Evolutionary conservation across 2,329 filamentous ascomycete genomes (phyloP).

Genomic region (Colletotrichum sublineola): DNA sequence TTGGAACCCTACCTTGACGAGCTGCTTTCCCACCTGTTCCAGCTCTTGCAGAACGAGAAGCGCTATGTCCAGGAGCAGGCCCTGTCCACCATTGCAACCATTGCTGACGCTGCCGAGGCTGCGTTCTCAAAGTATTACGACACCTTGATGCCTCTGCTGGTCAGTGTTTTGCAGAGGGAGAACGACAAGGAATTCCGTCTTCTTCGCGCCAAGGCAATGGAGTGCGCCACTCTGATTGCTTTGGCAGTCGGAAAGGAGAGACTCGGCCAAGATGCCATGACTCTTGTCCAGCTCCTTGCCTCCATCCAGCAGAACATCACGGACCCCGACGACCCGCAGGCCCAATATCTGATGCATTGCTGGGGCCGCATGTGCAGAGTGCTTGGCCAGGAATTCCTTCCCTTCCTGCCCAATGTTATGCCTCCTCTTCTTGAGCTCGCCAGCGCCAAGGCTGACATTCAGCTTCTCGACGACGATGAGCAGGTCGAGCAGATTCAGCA

Average conservation of each 20-base stretch:
- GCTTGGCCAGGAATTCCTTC: conserved; percentile 88
- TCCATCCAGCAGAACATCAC: conserved; percentile 88
- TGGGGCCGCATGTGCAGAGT: conserved; percentile 99
- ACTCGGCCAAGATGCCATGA: conserved; percentile 88
- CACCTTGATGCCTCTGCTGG: conserved; percentile 93
- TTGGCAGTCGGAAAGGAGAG: conserved; percentile 94
- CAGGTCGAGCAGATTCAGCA: conserved; percentile 93
- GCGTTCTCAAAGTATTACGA: conserved; percentile 97
- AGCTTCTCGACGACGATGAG: conserved; percentile 94
- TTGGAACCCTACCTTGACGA: conserved; percentile 94
- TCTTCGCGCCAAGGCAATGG: conserved; percentile 97
- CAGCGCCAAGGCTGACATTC: conserved; percentile 96
- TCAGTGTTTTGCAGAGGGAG: conserved; percentile 89
- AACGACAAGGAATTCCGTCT: conserved; percentile 94
- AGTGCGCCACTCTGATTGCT: conserved; percentile 96
- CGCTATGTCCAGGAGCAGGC: conserved; percentile 98
- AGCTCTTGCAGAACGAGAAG: conserved; percentile 90
- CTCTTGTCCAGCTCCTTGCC: conserved; percentile 87
- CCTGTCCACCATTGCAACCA: conserved; percentile 96
- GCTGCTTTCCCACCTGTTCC: conserved; percentile 86
- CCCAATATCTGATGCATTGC: conserved; percentile 97
- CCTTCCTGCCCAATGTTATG: conserved; percentile 94
- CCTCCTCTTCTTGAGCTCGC: conserved; percentile 92
- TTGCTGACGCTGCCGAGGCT: conserved; percentile 97
- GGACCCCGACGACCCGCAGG: conserved; percentile 94